Base-by-base conservation (phyloP, 176 grass and related monocot species). In the Raddia guianensis region DNA sequence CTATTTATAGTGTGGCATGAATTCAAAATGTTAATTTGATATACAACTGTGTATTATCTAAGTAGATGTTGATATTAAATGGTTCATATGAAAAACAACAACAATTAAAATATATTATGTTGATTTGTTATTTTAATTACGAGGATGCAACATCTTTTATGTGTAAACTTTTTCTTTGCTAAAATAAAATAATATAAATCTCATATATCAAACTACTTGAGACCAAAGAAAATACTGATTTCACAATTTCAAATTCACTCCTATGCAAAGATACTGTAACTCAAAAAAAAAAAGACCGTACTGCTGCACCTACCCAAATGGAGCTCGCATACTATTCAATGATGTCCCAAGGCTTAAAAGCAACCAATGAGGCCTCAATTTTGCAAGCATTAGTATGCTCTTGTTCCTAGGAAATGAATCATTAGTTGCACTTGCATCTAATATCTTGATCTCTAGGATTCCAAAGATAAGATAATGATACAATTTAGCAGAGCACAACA, bases 381-480 rank as follows among this genome's bases (percentile, higher is more conserved):
- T 70, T 27, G 21, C 47, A 80, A 70, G 67, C 63, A 80, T 61
- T 63, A 86, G 63, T 76, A 80, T 43, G 78, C 78, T 66, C 78
- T 78, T 60, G 12, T 53, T 59, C 83, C 83, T 78, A 78, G 43
- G 72, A 82, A 68, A 53, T 68, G 59, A 78, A 86, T 86, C 73
- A 86, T 73, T 89, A 77, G 66, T 35, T 89, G 87, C 72, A 76
- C 82, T 81, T 85, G 72, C 57, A 72, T 66, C 72, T 21, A 65
- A 56, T 45, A 81, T 81, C 66, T 82, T 78, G 62, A 49, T 76
- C 73, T 81, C 65, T 85, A 77, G 82, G 86, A 85, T 85, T 89
- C 65, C 72, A 80, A 89, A 75, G 79, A 83, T 2, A 5, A 5
- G 69, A 40, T 40, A 40, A 40, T 64, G 49, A 68, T 74, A 62